phyloP scores from a whole-genome alignment of 352 stramenopile genomes.

The Globisporangium cederbergense region DNA sequence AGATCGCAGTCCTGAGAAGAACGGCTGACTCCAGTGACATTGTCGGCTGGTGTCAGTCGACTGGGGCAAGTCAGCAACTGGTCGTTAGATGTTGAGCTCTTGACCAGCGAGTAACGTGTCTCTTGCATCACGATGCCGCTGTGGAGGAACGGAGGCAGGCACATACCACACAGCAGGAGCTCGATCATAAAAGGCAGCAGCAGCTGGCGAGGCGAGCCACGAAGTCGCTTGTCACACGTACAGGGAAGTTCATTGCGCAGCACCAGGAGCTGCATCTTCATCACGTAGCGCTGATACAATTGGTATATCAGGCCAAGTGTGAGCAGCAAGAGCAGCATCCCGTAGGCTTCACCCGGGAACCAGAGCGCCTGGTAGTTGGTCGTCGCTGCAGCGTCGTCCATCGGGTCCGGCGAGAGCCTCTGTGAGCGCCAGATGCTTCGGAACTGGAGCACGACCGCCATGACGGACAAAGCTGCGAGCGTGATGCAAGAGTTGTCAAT shows the following conservation, averaged over 20 bases:
- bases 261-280: conserved; percentile 55
- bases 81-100: conserved; percentile 1
- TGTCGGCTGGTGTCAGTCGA: conserved; percentile 12
- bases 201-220: conserved; percentile 23
- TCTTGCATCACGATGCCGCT: conserved; percentile 39
- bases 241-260: conserved; percentile 45
- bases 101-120: conserved; percentile 35
- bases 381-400: conserved; percentile 7
- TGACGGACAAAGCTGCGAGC: conserved; percentile 33
- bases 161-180: conserved; percentile 35
- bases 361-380: conserved; percentile 20
- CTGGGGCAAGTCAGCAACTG: conserved; percentile 20
- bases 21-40: background rate
- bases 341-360: conserved; percentile 52
- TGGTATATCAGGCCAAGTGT: conserved; percentile 39
- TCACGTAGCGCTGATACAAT: conserved; percentile 38
- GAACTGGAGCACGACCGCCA: conserved; percentile 48
- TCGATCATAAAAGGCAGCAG: conserved; percentile 44
- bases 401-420: background rate
- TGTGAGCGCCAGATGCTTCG: conserved; percentile 53
- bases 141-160: conserved; percentile 51
- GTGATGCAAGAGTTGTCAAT: conserved; percentile 35
- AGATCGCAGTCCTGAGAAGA: conserved; percentile 26
- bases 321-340: conserved; percentile 37
- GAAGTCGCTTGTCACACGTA: conserved; percentile 16